A percentile compares a stretch with the other conserved stretches of the same genome.
Conservation (phyloP, 2,329 filamentous ascomycete species). For the Trematosphaeria pertusa region DNA sequence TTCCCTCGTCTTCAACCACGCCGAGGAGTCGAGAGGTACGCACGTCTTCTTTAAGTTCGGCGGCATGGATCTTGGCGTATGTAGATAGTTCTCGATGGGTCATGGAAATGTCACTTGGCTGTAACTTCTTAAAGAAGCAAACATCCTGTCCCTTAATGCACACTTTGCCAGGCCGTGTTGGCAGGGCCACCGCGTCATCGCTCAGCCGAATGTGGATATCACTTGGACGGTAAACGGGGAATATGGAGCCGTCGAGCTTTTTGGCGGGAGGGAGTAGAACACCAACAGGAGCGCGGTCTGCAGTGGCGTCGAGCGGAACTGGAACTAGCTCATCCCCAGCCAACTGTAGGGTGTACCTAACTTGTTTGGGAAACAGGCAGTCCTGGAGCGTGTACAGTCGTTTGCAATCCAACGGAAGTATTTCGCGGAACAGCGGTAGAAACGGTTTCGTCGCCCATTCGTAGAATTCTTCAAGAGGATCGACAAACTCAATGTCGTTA, state of each 20-base stretch:
- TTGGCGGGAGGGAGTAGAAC: slow-evolving; percentile 9
- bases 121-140: slow-evolving; percentile 17
- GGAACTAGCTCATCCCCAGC: no score
- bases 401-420: slow-evolving; percentile 13
- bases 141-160: slow-evolving; percentile 13
- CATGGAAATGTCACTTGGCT: slow-evolving; percentile 15
- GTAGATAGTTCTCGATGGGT: slow-evolving; percentile 18
- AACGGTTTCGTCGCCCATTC: slow-evolving; percentile 15
- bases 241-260: slow-evolving; percentile 9
- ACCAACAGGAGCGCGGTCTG: no score
- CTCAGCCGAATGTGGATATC: slow-evolving; percentile 12
- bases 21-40: slow-evolving; percentile 17
- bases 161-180: slow-evolving; percentile 10
- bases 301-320: no score
- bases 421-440: slow-evolving; percentile 13
- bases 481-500: slow-evolving; percentile 10
- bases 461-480: slow-evolving; percentile 16
- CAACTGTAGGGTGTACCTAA: slow-evolving; percentile 12
- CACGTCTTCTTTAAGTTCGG: slow-evolving; percentile 17
- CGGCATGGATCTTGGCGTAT: slow-evolving; percentile 20
- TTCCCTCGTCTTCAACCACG: slow-evolving; percentile 19
- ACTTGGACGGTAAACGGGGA: slow-evolving; percentile 11
- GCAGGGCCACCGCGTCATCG: slow-evolving; percentile 9
- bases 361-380: slow-evolving; percentile 14
- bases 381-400: slow-evolving; percentile 16